phyloP scores from a whole-genome alignment of 1,284 basidiomycete species.

The Leccinum angustisporum region DNA sequence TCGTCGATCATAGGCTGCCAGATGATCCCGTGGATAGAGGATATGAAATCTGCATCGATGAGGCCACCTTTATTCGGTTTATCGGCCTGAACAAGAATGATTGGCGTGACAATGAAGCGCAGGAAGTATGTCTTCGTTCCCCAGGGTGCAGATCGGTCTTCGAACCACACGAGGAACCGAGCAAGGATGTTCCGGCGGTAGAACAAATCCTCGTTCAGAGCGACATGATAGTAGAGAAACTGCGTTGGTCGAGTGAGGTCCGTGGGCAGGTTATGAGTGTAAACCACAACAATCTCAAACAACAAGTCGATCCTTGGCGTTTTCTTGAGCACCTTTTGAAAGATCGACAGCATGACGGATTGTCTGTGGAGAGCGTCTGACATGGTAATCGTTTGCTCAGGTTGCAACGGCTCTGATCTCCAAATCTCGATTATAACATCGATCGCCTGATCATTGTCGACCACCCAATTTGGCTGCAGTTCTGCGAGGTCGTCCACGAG shows the following conservation, averaged over 20 bases:
- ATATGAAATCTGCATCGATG: conserved; percentile 71
- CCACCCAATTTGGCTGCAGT: conserved; percentile 73
- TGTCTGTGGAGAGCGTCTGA: conserved; percentile 65
- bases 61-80: conserved; percentile 56
- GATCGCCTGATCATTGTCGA: conserved; percentile 62
- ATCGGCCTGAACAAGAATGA: conserved; percentile 76
- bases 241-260: conserved; percentile 82
- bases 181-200: conserved; percentile 84
- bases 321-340: conserved; percentile 69
- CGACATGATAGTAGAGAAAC: conserved; percentile 89
- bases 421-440: conserved; percentile 74
- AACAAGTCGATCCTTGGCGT: conserved; percentile 81
- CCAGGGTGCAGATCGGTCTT: conserved; percentile 65
- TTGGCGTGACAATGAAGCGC: conserved; percentile 88
- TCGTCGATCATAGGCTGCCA: conserved; percentile 78
- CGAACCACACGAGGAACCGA: conserved; percentile 86
- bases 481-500: conserved; percentile 78
- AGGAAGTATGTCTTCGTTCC: conserved; percentile 86
- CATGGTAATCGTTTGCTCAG: conserved; percentile 47
- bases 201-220: conserved; percentile 57
- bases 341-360: conserved; percentile 71
- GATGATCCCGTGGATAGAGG: conserved; percentile 69
- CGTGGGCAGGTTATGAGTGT: conserved; percentile 79
- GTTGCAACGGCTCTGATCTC: conserved; percentile 55
- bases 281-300: conserved; percentile 86